Percentiles rank a stretch among this genome's conserved stretches.
Conservation (phyloP, 768 basidiomycete species). For the Omphalotus guepiniiformis region DNA sequence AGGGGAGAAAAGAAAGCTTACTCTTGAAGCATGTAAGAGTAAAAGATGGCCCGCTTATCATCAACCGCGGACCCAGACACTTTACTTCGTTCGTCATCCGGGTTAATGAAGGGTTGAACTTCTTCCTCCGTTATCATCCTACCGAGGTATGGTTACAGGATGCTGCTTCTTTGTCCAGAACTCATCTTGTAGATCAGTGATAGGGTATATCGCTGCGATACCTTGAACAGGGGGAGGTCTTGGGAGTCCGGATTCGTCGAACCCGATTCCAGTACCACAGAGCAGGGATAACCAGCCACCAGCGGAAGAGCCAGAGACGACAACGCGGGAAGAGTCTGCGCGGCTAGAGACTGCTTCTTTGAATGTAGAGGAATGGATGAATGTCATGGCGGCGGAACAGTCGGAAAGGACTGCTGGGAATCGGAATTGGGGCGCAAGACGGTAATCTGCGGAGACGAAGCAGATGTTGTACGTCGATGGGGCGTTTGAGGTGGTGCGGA, state of each 20-base stretch:
- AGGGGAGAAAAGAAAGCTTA: slow-evolving; percentile 14
- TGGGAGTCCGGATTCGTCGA: slow-evolving; percentile 25
- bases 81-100: slow-evolving; percentile 18
- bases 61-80: slow-evolving; percentile 20
- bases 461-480: slow-evolving; percentile 28
- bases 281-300: slow-evolving; percentile 36
- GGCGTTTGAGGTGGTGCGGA: slow-evolving; percentile 32
- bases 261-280: slow-evolving; percentile 32
- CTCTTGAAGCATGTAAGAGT: slow-evolving; percentile 39
- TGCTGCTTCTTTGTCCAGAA: slow-evolving; percentile 34
- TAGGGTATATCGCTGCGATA: slow-evolving; percentile 33
- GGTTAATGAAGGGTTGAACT: slow-evolving; percentile 27
- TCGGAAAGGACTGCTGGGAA: slow-evolving; percentile 31
- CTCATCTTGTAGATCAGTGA: slow-evolving; percentile 30
- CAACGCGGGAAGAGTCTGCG: slow-evolving; percentile 25
- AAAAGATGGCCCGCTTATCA: slow-evolving; percentile 27
- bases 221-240: slow-evolving; percentile 25
- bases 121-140: slow-evolving; percentile 26
- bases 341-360: slow-evolving; percentile 21
- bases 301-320: slow-evolving; percentile 35
- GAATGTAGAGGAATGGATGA: slow-evolving; percentile 24
- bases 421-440: slow-evolving; percentile 33
- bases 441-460: slow-evolving; percentile 31
- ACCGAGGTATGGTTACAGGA: slow-evolving; percentile 30
- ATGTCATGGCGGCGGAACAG: slow-evolving; percentile 31